Evolutionary conservation across 495 filamentous ascomycete genomes (phyloP), one percentile per base, ranked within the genome.

Genomic region (Acidomyces sp.): DNA sequence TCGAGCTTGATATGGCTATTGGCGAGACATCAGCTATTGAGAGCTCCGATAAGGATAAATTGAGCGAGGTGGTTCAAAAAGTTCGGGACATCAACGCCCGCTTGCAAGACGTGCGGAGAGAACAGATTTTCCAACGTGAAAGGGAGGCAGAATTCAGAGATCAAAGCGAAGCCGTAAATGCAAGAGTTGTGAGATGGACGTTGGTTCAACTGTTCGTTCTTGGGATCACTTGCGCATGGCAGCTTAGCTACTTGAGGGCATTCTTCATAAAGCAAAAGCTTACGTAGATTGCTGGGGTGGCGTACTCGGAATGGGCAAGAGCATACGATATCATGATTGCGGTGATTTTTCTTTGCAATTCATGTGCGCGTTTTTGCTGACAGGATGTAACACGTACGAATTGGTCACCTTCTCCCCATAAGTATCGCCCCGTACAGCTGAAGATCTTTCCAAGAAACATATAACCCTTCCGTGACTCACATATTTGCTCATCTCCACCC

Each of bases 191-290:
- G 18, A 77, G 85, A 42, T 97, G 90, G 90, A 85, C 87, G 31
- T 59, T 93, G 40, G 77, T 96, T 43, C 90, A 97, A 62, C 63
- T 95, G 43, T 71, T 75, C 41, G 75, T 97, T n/a, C 66, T 97
- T 27, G 85, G 81, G 20, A 70, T 80, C 34, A 92, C 90, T 20
- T 97, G 90, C 61, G 85, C 90, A 40, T 97, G 90, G 90, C 90
- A 97, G 62, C 70, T 97, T 23, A 92, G 85, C 10, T 87, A 96
- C 61, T 72, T 97, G 39, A 70, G 90, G 40, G 80, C 83, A 17
- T 97, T 97, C 70, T 97, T 97, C 67, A 97, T 97, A 69, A 97
- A 97, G 73, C 90, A 97, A 67, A 97, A 97, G 69, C 71, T 97
- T 55, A 96, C 90, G 33, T 90, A 49, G 44, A 17, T 25, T 34